These are phyloP conservation scores for Cladosporium cucumerinum DNA, from an alignment of 2,329 filamentous ascomycete genomes.

Conservation along the genomic window DNA sequence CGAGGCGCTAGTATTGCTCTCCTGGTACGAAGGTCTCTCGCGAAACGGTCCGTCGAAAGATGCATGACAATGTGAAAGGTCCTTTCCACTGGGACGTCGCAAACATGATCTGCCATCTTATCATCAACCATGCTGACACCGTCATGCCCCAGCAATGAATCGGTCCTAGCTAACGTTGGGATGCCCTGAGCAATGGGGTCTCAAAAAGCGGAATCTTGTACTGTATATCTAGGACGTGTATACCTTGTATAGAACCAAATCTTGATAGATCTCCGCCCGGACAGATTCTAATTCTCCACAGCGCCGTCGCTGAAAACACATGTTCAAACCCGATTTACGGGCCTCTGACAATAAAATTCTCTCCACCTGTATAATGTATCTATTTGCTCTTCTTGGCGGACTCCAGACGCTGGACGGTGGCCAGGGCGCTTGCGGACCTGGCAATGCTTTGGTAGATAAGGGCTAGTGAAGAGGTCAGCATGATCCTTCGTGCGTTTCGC, in stretches of 20 bases:
- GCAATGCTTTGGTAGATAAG: conserved; percentile 29
- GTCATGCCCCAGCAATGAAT: too few relatives aligned
- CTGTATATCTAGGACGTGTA: background rate
- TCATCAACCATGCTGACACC: too few relatives aligned
- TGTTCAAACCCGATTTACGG: background rate
- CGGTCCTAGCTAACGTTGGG: too few relatives aligned
- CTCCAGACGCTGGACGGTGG: conserved; percentile 22
- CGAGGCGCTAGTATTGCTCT: too few relatives aligned
- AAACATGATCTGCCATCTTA: too few relatives aligned
- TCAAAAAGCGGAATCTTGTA: background rate
- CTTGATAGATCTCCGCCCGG: background rate
- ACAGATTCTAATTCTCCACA: background rate
- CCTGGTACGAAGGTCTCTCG: too few relatives aligned
- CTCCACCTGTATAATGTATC: background rate
- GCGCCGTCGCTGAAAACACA: conserved; percentile 3
- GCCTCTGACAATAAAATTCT: background rate
- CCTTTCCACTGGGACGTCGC: too few relatives aligned
- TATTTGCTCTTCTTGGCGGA: conserved; percentile 26
- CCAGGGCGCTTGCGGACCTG: conserved; percentile 26
- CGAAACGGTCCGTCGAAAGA: too few relatives aligned
- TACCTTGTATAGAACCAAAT: background rate
- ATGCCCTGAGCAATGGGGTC: too few relatives aligned
- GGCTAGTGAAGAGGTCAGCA: conserved; percentile 22
- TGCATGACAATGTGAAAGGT: too few relatives aligned
- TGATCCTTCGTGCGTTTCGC: background rate